These are phyloP conservation scores for Solanum rostratum DNA, from an alignment of 257 asterid genomes.

Conservation along the genomic window DNA sequence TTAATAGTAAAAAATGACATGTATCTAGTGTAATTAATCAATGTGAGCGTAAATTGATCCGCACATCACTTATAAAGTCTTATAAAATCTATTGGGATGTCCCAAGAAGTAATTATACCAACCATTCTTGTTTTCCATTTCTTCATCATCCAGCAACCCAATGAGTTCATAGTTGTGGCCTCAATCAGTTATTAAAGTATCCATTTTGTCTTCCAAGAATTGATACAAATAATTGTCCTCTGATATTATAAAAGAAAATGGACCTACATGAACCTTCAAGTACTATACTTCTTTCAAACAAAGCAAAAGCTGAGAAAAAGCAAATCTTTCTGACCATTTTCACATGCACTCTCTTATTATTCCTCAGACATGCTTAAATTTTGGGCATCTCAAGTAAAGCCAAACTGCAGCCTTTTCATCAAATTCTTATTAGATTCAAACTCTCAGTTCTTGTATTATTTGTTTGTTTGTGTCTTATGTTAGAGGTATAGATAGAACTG, in stretches of 20 bases:
- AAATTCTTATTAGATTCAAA: not conserved
- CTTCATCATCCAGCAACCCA: not conserved
- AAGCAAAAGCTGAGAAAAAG: not conserved
- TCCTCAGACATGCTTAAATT: not conserved
- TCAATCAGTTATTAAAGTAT: not conserved
- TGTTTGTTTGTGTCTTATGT: not conserved
- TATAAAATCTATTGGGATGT: not conserved
- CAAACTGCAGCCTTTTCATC: not conserved
- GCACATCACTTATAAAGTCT: not conserved
- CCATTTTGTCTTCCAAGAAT: not conserved
- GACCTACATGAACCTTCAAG: constrained; percentile 1
- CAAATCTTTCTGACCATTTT: not conserved
- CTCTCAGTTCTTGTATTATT: not conserved
- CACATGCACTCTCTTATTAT: not conserved
- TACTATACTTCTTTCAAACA: not conserved
- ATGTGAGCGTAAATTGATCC: rapidly evolving
- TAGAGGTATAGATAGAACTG: not conserved
- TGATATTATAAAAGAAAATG: not conserved
- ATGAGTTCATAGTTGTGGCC: not conserved
- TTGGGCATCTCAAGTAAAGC: not conserved
- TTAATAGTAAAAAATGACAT: rapidly evolving
- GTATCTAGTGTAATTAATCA: rapidly evolving
- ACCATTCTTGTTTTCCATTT: not conserved
- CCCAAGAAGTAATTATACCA: not conserved
- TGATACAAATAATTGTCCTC: not conserved